A percentile compares a stretch with the other conserved stretches of the same genome.
Conservation (phyloP, 768 basidiomycete genomes). For the Suillus cothurnatus region DNA sequence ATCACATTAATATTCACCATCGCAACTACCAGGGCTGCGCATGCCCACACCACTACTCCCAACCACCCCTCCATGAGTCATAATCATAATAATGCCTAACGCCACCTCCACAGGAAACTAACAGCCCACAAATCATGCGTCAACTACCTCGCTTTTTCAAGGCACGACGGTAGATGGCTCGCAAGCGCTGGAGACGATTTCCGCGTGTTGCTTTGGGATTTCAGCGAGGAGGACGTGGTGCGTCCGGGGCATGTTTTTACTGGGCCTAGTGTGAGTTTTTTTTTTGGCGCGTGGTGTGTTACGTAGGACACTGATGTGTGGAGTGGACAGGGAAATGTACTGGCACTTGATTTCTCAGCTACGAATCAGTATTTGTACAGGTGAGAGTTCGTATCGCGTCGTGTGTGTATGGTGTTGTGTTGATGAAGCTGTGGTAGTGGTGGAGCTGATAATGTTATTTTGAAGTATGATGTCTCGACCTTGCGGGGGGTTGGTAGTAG, state of each 20-base stretch:
- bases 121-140: conserved; percentile 62
- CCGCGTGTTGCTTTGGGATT: conserved; percentile 63
- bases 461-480: conserved; percentile 55
- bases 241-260: conserved; percentile 43
- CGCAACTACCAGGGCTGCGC: background rate
- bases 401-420: conserved; percentile 1
- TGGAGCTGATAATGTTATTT: conserved; percentile 52
- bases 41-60: background rate
- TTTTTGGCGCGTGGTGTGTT: background rate
- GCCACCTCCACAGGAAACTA: conserved; percentile 30
- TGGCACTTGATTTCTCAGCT: conserved; percentile 71
- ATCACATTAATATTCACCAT: background rate
- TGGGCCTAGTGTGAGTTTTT: conserved; percentile 43
- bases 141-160: conserved; percentile 64
- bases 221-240: conserved; percentile 57
- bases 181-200: conserved; percentile 73
- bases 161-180: conserved; percentile 59
- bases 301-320: conserved; percentile 8
- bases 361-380: conserved; percentile 63
- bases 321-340: conserved; percentile 59
- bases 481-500: conserved; percentile 22
- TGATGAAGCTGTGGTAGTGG: conserved; percentile 41
- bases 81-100: background rate
- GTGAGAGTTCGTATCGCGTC: conserved; percentile 35
- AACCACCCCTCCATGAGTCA: background rate